phyloP scores from a whole-genome alignment of 164 flowering plant genomes.

The Annona cherimola region DNA sequence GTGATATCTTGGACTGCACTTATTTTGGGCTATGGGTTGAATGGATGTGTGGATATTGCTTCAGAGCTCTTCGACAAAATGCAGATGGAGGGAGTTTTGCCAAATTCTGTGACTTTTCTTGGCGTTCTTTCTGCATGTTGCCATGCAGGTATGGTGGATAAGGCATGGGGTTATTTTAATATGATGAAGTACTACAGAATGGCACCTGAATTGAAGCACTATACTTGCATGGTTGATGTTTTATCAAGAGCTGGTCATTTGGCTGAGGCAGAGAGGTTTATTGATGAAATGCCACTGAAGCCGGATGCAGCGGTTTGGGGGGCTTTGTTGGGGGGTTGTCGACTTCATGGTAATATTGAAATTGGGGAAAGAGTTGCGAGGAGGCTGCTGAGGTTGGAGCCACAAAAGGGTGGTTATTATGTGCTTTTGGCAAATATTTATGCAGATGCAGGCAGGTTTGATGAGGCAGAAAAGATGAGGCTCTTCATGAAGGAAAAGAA shows the following conservation, averaged over 20 bases:
- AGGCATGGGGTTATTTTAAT: slow-evolving; percentile 7
- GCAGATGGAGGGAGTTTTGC: slow-evolving; percentile 10
- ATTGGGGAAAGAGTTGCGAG: slow-evolving; percentile 20
- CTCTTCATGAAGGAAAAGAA: slow-evolving; percentile 15
- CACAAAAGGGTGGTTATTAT: slow-evolving; percentile 19
- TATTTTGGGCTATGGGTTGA: slow-evolving; percentile 19
- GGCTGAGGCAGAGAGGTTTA: slow-evolving; percentile 22
- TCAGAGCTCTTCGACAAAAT: slow-evolving; percentile 16
- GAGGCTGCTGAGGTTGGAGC: slow-evolving; percentile 14
- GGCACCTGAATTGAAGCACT: slow-evolving; percentile 17
- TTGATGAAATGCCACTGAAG: slow-evolving; percentile 17
- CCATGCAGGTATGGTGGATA: slow-evolving; percentile 19
- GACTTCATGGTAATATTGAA: slow-evolving; percentile 17
- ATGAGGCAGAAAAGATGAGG: slow-evolving; percentile 20
- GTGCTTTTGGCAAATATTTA: slow-evolving; percentile 22
- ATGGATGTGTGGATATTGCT: slow-evolving; percentile 13
- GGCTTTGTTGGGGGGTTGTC: slow-evolving; percentile 16
- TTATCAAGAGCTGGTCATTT: slow-evolving; percentile 21
- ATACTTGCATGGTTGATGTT: slow-evolving; percentile 23
- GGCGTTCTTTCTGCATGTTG: slow-evolving; percentile 21
- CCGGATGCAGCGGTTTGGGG: slow-evolving; percentile 24
- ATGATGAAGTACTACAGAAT: slow-evolving; percentile 15
- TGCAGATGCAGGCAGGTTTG: slow-evolving; percentile 18
- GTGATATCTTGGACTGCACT: slow-evolving; percentile 25
- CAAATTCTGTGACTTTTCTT: slow-evolving; percentile 22